A percentile compares a stretch with the other conserved stretches of the same genome.
phyloP scores from a whole-genome alignment of 2,329 filamentous ascomycete species.

The Fusarium concolor region DNA sequence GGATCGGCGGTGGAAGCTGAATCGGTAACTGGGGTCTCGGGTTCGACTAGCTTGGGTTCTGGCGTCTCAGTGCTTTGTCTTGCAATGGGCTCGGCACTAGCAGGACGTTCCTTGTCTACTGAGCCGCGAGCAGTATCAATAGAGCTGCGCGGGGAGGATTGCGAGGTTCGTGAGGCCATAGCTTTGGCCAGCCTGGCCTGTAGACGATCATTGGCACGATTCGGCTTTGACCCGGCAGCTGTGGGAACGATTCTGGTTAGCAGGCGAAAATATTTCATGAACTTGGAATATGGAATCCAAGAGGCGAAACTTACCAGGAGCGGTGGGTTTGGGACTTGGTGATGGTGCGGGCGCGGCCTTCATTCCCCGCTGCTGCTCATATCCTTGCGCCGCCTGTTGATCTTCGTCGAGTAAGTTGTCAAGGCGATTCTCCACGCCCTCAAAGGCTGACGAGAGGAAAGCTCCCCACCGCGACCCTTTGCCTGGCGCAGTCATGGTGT shows the following conservation, averaged over 20 bases:
- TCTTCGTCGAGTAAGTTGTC: constrained; percentile 91
- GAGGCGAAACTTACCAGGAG: constrained; percentile 9
- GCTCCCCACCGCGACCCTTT: constrained; percentile 77
- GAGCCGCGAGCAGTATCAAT: constrained; percentile 52
- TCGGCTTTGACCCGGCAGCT: constrained; percentile 71
- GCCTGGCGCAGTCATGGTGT: constrained; percentile 62
- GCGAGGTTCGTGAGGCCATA: constrained; percentile 74
- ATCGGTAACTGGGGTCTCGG: constrained; percentile 8
- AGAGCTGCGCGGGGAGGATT: constrained; percentile 52
- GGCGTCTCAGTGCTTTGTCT: constrained; percentile 28
- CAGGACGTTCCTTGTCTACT: constrained; percentile 42
- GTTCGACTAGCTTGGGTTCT: constrained; percentile 23
- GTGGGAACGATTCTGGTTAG: constrained; percentile 17
- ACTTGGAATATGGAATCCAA: background rate
- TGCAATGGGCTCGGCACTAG: constrained; percentile 30
- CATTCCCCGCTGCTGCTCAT: constrained; percentile 41
- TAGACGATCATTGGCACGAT: constrained; percentile 80
- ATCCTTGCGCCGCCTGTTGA: constrained; percentile 31
- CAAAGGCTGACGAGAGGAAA: constrained; percentile 89
- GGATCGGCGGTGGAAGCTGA: constrained; percentile 5
- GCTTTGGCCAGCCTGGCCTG: constrained; percentile 92
- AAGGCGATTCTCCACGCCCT: constrained; percentile 90
- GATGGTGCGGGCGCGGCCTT: constrained; percentile 44
- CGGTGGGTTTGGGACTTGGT: constrained; percentile 44
- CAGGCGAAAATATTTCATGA: background rate